Conservation (phyloP, 116 monocot genomes). For the Posidonia oceanica region DNA sequence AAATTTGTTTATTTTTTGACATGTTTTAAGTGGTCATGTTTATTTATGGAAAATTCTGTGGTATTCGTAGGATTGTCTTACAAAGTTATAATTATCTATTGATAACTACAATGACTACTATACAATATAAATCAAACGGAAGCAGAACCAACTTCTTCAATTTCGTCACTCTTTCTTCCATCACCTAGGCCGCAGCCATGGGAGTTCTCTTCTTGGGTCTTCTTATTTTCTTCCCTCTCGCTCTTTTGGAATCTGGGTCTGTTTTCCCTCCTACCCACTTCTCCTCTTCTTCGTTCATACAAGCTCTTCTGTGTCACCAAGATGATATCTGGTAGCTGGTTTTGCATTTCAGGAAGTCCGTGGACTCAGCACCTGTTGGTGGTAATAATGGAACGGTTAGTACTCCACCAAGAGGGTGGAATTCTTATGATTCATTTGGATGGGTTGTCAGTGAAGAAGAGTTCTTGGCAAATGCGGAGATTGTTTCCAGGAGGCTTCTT, state of each 20-base stretch:
- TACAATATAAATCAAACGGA: too few species aligned
- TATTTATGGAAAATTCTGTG: background rate
- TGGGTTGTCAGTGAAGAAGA: constrained; percentile 64
- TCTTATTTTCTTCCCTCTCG: background rate
- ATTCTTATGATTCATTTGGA: constrained; percentile 90
- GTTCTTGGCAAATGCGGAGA: constrained; percentile 69
- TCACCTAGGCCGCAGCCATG: background rate
- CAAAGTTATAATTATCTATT: too few species aligned
- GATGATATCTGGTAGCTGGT: background rate
- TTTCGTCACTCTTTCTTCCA: background rate
- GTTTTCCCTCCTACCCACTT: background rate
- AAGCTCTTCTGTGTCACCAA: background rate
- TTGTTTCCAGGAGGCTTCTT: constrained; percentile 46
- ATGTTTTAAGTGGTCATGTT: background rate
- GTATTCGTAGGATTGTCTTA: too few species aligned
- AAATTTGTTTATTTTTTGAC: background rate
- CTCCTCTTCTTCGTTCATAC: background rate
- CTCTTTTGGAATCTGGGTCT: background rate
- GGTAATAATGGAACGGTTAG: constrained; percentile 9
- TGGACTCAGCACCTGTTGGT: background rate
- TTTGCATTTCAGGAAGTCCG: background rate
- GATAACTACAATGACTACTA: too few species aligned
- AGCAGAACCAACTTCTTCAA: background rate
- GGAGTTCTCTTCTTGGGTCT: background rate
- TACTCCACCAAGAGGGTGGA: constrained; percentile 85